Evolutionary conservation across 306 rosid genomes (phyloP).

Genomic region (Benincasa hispida): DNA sequence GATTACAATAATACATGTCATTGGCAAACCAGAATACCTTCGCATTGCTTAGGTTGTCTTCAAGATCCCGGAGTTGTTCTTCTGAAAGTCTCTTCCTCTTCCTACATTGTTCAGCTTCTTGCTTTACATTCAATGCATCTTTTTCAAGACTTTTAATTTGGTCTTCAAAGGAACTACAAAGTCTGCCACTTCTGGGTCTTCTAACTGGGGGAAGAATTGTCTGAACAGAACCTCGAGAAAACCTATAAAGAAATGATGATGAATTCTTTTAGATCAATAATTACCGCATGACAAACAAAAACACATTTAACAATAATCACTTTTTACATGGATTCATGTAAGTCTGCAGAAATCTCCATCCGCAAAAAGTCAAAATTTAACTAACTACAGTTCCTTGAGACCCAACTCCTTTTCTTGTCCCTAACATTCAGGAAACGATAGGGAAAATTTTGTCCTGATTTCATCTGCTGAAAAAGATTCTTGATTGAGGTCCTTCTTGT

Average conservation of each 20-base stretch:
- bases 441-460: neutral
- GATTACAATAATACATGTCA: neutral
- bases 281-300: neutral
- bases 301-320: neutral
- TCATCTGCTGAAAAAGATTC: neutral
- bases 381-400: neutral
- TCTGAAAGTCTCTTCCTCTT: constrained; percentile 52
- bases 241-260: constrained; percentile 32
- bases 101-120: constrained; percentile 24
- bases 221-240: constrained; percentile 66
- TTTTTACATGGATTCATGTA: too few species aligned
- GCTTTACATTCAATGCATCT: constrained; percentile 23
- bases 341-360: neutral
- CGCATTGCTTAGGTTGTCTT: constrained; percentile 19
- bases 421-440: neutral
- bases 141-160: constrained; percentile 31
- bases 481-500: neutral
- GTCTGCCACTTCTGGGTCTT: constrained; percentile 39
- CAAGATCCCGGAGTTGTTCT: constrained; percentile 35
- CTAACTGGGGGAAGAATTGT: constrained; percentile 47
- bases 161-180: constrained; percentile 54
- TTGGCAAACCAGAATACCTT: constrained; percentile 33
- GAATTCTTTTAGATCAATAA: neutral
- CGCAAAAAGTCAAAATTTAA: neutral
- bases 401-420: neutral